A percentile compares a stretch with the other conserved stretches of the same genome.
These are phyloP conservation scores for Penicillium sp. DNA, from an alignment of 2,329 filamentous ascomycete genomes.

Conservation along the genomic window DNA sequence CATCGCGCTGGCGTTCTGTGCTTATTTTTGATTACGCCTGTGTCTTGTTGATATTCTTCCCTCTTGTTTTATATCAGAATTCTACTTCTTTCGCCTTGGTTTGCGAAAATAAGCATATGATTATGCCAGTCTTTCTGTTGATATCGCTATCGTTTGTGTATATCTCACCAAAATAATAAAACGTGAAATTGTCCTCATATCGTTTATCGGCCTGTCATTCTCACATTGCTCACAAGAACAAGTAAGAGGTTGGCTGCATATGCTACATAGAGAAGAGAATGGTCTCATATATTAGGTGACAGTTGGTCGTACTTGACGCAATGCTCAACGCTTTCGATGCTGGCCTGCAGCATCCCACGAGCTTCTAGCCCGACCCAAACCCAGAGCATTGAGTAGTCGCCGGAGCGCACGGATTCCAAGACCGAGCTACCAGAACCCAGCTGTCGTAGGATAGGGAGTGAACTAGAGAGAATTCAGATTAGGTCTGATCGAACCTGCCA, in stretches of 20 bases:
- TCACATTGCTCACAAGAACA: slow-evolving; percentile 4
- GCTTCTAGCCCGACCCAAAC: slow-evolving; percentile 91
- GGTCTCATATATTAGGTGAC: slow-evolving; percentile 70
- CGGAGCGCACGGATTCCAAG: slow-evolving; percentile 61
- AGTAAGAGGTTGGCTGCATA: slow-evolving; percentile 2
- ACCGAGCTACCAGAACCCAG: slow-evolving; percentile 62
- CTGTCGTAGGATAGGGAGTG: slow-evolving; percentile 83
- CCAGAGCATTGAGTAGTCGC: slow-evolving; percentile 79
- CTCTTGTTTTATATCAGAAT: slow-evolving; percentile 12
- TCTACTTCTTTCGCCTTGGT: slow-evolving; percentile 1
- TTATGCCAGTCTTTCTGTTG: slow-evolving; percentile 8
- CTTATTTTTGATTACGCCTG: slow-evolving; percentile 5
- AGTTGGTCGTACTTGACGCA: slow-evolving; percentile 89
- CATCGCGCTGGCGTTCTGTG: slow-evolving; percentile 29
- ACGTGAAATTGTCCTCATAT: not conserved
- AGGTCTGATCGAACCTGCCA: not conserved
- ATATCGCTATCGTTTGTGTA: not conserved
- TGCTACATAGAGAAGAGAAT: slow-evolving; percentile 4
- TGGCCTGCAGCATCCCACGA: slow-evolving; percentile 82
- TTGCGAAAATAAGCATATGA: slow-evolving; percentile 11
- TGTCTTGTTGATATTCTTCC: slow-evolving; percentile 10
- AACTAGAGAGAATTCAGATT: slow-evolving; percentile 49
- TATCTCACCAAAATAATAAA: not conserved
- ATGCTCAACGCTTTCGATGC: slow-evolving; percentile 80
- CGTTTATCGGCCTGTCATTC: slow-evolving; percentile 8